Conservation (phyloP, 345 rosid species). For the Raphanus sativus region DNA sequence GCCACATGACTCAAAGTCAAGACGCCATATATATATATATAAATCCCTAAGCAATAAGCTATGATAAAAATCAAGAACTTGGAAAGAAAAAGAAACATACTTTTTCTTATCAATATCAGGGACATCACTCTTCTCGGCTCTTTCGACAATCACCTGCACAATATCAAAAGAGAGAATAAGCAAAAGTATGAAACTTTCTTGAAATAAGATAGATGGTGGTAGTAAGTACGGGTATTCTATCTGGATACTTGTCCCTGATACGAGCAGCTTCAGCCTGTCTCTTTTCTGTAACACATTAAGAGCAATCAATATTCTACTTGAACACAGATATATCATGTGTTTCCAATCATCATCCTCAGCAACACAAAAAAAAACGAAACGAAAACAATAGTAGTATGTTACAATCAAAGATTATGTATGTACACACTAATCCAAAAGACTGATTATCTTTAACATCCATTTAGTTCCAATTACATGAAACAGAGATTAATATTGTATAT, state of each 20-base stretch:
- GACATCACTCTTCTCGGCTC: slow-evolving; percentile 91
- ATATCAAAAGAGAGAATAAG: background rate
- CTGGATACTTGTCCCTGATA: slow-evolving; percentile 92
- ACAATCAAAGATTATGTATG: background rate
- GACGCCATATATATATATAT: background rate
- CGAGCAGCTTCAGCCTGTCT: slow-evolving; percentile 95
- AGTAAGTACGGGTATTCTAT: slow-evolving; percentile 63
- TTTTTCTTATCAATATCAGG: slow-evolving; percentile 97
- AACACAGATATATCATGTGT: background rate
- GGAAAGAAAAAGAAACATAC: slow-evolving; percentile 39
- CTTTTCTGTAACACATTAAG: slow-evolving; percentile 58
- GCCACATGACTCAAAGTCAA: background rate
- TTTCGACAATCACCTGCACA: slow-evolving; percentile 83
- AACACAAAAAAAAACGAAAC: no score
- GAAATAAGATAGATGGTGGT: background rate
- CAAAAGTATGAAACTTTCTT: background rate
- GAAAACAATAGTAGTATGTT: background rate
- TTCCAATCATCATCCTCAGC: background rate
- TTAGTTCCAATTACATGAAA: background rate
- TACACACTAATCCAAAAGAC: background rate
- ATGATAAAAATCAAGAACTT: background rate
- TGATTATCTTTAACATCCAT: background rate
- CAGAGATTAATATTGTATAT: background rate
- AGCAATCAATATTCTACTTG: background rate
- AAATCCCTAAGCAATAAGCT: background rate